These are phyloP conservation scores for Penicillium lagena DNA, from an alignment of 495 filamentous ascomycete genomes.

Conservation along the genomic window DNA sequence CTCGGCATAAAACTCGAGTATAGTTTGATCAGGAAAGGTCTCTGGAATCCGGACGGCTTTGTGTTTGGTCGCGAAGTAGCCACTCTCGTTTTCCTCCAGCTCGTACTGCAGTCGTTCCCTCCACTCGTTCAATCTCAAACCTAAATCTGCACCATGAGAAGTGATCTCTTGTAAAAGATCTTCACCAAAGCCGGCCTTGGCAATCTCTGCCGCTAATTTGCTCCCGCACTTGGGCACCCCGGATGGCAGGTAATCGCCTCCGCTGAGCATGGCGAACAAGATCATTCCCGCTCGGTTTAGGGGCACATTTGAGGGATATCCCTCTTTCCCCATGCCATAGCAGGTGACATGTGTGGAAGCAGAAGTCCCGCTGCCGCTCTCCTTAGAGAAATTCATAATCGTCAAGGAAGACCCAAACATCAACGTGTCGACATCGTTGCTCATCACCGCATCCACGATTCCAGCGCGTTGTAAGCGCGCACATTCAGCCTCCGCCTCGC, in stretches of 20 bases:
- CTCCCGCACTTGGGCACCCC: constrained; percentile 84
- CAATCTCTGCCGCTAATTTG: constrained; percentile 83
- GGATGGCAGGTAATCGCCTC: constrained; percentile 89
- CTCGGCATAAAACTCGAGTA: constrained; percentile 80
- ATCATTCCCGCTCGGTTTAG: constrained; percentile 88
- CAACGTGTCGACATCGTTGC: constrained; percentile 94
- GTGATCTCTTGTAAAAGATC: constrained; percentile 59
- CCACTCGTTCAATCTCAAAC: constrained; percentile 57
- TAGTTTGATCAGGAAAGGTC: constrained; percentile 68
- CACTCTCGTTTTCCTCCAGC: constrained; percentile 75
- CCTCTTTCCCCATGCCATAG: constrained; percentile 50
- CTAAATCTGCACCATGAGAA: constrained; percentile 38
- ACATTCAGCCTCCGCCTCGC: constrained; percentile 96
- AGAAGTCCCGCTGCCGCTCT: constrained; percentile 53
- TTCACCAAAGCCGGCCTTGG: constrained; percentile 78
- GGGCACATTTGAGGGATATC: constrained; percentile 33
- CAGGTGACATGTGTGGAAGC: constrained; percentile 82
- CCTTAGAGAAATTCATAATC: constrained; percentile 77
- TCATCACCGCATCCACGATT: constrained; percentile 90
- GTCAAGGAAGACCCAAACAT: constrained; percentile 89
- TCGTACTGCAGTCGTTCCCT: constrained; percentile 67
- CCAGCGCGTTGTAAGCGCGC: constrained; percentile 77
- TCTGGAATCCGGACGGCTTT: constrained; percentile 69
- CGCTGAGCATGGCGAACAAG: constrained; percentile 88
- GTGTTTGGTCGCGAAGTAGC: constrained; percentile 71